Conservation (phyloP, 2,329 filamentous ascomycete genomes). For the Fusarium fracticaudum region DNA sequence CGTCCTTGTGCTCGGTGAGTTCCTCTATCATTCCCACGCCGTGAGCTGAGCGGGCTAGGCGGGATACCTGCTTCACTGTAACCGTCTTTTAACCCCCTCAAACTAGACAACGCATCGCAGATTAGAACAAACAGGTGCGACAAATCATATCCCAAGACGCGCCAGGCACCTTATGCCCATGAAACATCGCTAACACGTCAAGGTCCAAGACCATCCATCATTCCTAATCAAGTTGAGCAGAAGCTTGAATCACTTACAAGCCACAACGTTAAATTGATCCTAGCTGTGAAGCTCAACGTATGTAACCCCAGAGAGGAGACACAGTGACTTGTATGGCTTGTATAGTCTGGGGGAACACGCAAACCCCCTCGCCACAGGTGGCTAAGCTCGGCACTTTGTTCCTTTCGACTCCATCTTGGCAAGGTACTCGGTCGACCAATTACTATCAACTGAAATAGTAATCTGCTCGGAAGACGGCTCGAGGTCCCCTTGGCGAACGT, state of each 20-base stretch:
- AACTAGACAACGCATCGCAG: constrained; percentile 31
- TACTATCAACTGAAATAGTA: background rate
- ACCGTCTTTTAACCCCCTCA: background rate
- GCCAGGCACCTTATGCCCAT: constrained; percentile 4
- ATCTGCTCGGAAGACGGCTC: constrained; percentile 31
- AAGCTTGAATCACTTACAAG: constrained; percentile 25
- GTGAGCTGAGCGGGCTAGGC: background rate
- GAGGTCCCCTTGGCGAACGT: constrained; percentile 23
- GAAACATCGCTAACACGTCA: constrained; percentile 31
- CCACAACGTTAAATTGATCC: constrained; percentile 32
- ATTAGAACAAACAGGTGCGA: constrained; percentile 11
- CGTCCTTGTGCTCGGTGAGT: background rate
- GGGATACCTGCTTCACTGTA: background rate
- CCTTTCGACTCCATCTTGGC: constrained; percentile 14
- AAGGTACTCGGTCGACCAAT: constrained; percentile 11
- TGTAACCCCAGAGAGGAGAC: constrained; percentile 8
- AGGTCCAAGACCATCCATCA: background rate
- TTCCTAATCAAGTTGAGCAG: constrained; percentile 30
- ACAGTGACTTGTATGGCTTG: background rate
- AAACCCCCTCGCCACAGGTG: constrained; percentile 45
- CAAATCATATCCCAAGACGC: constrained; percentile 20
- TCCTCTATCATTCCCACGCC: background rate
- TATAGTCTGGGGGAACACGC: constrained; percentile 28
- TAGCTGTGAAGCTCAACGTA: constrained; percentile 1
- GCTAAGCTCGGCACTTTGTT: constrained; percentile 35